Evolutionary conservation across 2,329 filamentous ascomycete genomes (phyloP).

Genomic region (Lecanicillium sp.): DNA sequence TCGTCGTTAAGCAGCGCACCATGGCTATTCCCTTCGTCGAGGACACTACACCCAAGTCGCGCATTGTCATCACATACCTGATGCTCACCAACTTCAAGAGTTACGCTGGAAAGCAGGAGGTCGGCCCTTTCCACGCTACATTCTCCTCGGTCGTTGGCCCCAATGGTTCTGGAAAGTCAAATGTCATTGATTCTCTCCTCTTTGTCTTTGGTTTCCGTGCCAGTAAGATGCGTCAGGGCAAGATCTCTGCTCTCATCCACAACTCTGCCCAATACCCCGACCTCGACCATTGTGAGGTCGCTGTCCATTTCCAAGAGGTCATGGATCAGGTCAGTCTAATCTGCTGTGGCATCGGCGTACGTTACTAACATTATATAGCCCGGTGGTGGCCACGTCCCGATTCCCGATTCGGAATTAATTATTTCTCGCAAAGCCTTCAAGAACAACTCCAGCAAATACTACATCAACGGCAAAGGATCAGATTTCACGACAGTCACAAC

Average conservation of each 20-base stretch:
- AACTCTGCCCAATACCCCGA: slow-evolving; percentile 86
- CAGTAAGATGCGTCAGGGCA: slow-evolving; percentile 98
- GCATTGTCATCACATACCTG: slow-evolving; percentile 88
- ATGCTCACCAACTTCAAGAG: slow-evolving; percentile 98
- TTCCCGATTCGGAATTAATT: slow-evolving; percentile 78
- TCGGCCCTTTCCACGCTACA: slow-evolving; percentile 92
- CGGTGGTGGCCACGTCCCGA: slow-evolving; percentile 65
- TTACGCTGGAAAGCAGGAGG: slow-evolving; percentile 90
- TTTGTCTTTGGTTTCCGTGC: slow-evolving; percentile 99
- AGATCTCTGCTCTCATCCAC: slow-evolving; percentile 95
- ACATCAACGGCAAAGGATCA: slow-evolving; percentile 84
- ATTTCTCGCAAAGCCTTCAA: slow-evolving; percentile 93
- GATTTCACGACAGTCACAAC: slow-evolving; percentile 90
- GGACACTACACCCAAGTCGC: slow-evolving; percentile 69
- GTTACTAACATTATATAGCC: slow-evolving; percentile 42
- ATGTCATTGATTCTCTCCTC: slow-evolving; percentile 94
- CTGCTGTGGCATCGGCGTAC: not conserved
- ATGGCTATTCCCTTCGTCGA: slow-evolving; percentile 63
- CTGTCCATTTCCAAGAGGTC: slow-evolving; percentile 94
- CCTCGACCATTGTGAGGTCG: slow-evolving; percentile 86
- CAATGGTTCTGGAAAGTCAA: slow-evolving; percentile 97
- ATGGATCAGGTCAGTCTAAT: slow-evolving; percentile 63
- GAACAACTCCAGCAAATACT: slow-evolving; percentile 98
- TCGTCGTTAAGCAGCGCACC: slow-evolving; percentile 79
- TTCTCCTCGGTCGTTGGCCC: slow-evolving; percentile 98